Conservation (phyloP, 805 yeast genomes). For the Candida methanosorbosa region DNA sequence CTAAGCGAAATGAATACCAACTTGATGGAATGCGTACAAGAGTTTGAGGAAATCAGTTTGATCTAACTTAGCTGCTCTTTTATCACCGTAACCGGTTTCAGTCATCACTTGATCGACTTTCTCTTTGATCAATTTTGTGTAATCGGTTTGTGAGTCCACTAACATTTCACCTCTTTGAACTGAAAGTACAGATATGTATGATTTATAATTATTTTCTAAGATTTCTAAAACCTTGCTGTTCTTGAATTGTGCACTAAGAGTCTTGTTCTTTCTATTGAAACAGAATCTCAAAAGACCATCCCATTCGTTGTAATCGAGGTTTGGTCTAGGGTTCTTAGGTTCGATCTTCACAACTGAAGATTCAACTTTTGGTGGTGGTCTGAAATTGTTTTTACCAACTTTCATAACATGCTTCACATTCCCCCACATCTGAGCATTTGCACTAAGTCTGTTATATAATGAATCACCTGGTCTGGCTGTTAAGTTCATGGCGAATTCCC, state of each 20-base stretch:
- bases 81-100: slow-evolving; percentile 74
- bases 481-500: slow-evolving; percentile 91
- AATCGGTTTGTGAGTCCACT: slow-evolving; percentile 32
- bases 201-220: slow-evolving; percentile 79
- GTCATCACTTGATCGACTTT: slow-evolving; percentile 66
- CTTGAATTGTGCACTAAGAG: slow-evolving; percentile 87
- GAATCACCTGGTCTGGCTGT: slow-evolving; percentile 96
- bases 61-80: slow-evolving; percentile 90
- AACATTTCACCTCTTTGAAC: slow-evolving; percentile 41
- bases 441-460: slow-evolving; percentile 85
- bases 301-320: slow-evolving; percentile 92
- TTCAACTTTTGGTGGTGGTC: slow-evolving; percentile 98
- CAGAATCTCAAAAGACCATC: slow-evolving; percentile 89
- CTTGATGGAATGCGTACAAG: slow-evolving; percentile 90
- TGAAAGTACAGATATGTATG: slow-evolving; percentile 46
- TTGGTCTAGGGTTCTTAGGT: slow-evolving; percentile 89
- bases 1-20: slow-evolving; percentile 95
- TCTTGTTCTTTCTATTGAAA: slow-evolving; percentile 89
- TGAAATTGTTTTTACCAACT: slow-evolving; percentile 91
- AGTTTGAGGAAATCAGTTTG: slow-evolving; percentile 87
- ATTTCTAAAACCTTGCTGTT: slow-evolving; percentile 71
- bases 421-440: slow-evolving; percentile 99
- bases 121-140: slow-evolving; percentile 45
- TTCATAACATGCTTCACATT: slow-evolving; percentile 97
- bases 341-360: slow-evolving; percentile 93